phyloP scores from a whole-genome alignment of 2,329 filamentous ascomycete genomes.

The Sclerotinia sclerotiorum region DNA sequence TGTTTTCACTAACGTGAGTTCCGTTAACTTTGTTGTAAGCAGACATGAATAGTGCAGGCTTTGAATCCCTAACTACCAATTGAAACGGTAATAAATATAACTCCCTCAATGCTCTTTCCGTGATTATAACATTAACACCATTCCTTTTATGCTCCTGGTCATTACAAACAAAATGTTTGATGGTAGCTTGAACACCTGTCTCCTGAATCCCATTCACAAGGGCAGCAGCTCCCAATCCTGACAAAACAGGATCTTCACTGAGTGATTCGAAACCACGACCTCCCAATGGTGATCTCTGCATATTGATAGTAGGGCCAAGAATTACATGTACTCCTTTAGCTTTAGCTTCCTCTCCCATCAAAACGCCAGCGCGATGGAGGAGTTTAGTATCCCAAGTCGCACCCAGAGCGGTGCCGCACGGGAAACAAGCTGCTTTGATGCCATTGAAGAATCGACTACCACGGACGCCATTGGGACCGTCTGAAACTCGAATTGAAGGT shows the following conservation, averaged over 20 bases:
- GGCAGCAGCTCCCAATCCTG: slow-evolving; percentile 54
- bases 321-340: slow-evolving; percentile 63
- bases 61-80: slow-evolving; percentile 52
- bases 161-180: slow-evolving; percentile 63
- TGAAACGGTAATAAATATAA: slow-evolving; percentile 60
- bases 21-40: slow-evolving; percentile 61
- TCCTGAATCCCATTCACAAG: slow-evolving; percentile 57
- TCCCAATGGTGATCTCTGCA: slow-evolving; percentile 59
- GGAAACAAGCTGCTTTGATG: slow-evolving; percentile 49
- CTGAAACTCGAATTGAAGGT: slow-evolving; percentile 41
- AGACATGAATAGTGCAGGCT: slow-evolving; percentile 58
- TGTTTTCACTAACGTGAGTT: slow-evolving; percentile 55
- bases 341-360: slow-evolving; percentile 66
- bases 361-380: slow-evolving; percentile 60
- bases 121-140: slow-evolving; percentile 55
- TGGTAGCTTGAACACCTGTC: slow-evolving; percentile 55
- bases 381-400: slow-evolving; percentile 67
- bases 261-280: slow-evolving; percentile 61
- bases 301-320: slow-evolving; percentile 63
- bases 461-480: slow-evolving; percentile 42
- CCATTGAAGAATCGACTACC: slow-evolving; percentile 40
- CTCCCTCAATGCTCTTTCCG: slow-evolving; percentile 57
- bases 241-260: slow-evolving; percentile 57
- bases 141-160: slow-evolving; percentile 60
- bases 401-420: slow-evolving; percentile 50